A percentile compares a stretch with the other conserved stretches of the same genome.
Evolutionary conservation across 1,284 basidiomycete species (phyloP).

Genomic region (Boletus albobrunnescens): DNA sequence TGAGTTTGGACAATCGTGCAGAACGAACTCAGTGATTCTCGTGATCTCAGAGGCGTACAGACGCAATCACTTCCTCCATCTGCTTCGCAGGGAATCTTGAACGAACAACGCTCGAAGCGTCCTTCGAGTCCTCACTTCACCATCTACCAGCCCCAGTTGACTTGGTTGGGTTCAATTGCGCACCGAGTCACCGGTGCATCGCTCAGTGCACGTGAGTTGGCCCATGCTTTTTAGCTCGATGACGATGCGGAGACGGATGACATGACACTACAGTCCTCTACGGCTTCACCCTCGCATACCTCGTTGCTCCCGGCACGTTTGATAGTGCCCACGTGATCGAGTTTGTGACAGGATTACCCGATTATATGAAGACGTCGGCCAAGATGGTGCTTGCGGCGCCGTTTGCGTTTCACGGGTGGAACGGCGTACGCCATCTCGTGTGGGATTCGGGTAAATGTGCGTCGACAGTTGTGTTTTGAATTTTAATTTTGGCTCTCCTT

Average conservation of each 20-base stretch:
- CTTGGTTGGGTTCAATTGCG: slow-evolving; percentile 82
- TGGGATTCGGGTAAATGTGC: slow-evolving; percentile 92
- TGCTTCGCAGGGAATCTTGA: slow-evolving; percentile 67
- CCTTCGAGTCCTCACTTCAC: slow-evolving; percentile 92
- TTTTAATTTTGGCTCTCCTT: too few relatives aligned
- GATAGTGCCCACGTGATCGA: slow-evolving; percentile 78
- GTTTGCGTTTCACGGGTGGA: slow-evolving; percentile 87
- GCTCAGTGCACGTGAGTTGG: slow-evolving; percentile 66
- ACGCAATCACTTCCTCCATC: slow-evolving; percentile 62
- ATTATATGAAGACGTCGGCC: slow-evolving; percentile 67
- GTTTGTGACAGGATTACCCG: slow-evolving; percentile 65
- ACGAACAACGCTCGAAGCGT: slow-evolving; percentile 80
- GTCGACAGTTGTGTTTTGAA: slow-evolving; percentile 39
- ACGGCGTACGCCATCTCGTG: slow-evolving; percentile 86
- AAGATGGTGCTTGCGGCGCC: slow-evolving; percentile 80
- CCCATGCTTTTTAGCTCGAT: background rate
- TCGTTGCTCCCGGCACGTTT: slow-evolving; percentile 76
- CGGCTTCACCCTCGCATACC: slow-evolving; percentile 84
- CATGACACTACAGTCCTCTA: slow-evolving; percentile 65
- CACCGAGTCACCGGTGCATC: slow-evolving; percentile 84
- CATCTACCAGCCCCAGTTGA: slow-evolving; percentile 95
- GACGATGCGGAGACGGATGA: background rate
- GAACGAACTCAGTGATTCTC: background rate
- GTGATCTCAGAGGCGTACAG: slow-evolving; percentile 46
- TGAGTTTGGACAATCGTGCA: background rate